Percentiles rank a stretch among this genome's conserved stretches.
Evolutionary conservation across 2,329 filamentous ascomycete species (phyloP).

Genomic region (Pseudogymnoascus sp.): DNA sequence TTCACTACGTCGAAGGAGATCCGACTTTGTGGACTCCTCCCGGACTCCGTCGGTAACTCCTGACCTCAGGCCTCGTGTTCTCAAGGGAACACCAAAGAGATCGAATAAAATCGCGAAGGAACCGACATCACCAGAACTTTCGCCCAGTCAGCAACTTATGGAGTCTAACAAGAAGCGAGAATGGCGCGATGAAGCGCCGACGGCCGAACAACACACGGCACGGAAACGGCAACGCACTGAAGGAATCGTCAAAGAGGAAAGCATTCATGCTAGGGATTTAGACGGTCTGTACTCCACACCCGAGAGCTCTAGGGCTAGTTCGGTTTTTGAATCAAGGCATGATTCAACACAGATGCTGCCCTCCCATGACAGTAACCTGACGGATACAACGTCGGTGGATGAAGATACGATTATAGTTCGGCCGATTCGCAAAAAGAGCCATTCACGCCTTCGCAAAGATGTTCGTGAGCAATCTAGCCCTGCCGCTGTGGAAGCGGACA

Average conservation of each 20-base stretch:
- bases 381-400: slow-evolving; percentile 32
- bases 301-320: slow-evolving; percentile 12
- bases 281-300: slow-evolving; percentile 7
- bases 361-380: slow-evolving; percentile 21
- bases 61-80: slow-evolving; percentile 32
- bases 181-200: slow-evolving; percentile 17
- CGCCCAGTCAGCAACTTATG: slow-evolving; percentile 21
- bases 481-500: background rate
- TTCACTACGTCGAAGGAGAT: slow-evolving; percentile 45
- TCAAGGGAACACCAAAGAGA: slow-evolving; percentile 25
- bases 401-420: slow-evolving; percentile 30
- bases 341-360: background rate
- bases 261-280: background rate
- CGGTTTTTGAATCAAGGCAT: slow-evolving; percentile 12
- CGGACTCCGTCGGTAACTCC: slow-evolving; percentile 53
- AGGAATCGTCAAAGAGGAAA: slow-evolving; percentile 13
- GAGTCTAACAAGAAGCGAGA: slow-evolving; percentile 23
- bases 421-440: slow-evolving; percentile 1
- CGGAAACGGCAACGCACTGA: background rate
- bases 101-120: slow-evolving; percentile 22
- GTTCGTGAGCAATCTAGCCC: slow-evolving; percentile 2
- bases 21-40: slow-evolving; percentile 45
- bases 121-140: slow-evolving; percentile 20
- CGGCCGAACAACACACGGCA: slow-evolving; percentile 12
- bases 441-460: background rate